Evolutionary conservation across 352 stramenopile genomes (phyloP).

Genomic region (Peronospora belbahrii): DNA sequence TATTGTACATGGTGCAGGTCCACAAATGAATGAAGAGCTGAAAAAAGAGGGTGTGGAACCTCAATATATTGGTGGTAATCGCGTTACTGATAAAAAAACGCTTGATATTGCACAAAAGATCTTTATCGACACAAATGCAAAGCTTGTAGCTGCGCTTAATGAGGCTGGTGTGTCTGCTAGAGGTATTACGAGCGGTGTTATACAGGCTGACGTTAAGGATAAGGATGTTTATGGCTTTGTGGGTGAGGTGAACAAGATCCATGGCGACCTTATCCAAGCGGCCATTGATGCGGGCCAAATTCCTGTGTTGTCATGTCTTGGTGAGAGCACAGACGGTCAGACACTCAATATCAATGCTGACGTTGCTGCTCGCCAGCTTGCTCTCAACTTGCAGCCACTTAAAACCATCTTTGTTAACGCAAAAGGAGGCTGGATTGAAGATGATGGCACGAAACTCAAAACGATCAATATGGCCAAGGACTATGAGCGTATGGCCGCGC

Average conservation of each 20-base stretch:
- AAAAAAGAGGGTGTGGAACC: conserved; percentile 71
- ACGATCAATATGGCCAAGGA: conserved; percentile 76
- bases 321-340: conserved; percentile 61
- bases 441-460: conserved; percentile 78
- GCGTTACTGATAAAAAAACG: conserved; percentile 82
- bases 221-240: conserved; percentile 81
- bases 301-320: conserved; percentile 79
- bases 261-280: conserved; percentile 55
- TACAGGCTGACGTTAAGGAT: conserved; percentile 76
- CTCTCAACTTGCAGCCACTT: conserved; percentile 71
- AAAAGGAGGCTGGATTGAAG: conserved; percentile 85
- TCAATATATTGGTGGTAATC: conserved; percentile 82
- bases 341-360: conserved; percentile 88
- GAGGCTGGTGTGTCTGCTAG: conserved; percentile 51
- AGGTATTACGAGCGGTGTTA: conserved; percentile 84
- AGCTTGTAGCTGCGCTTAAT: conserved; percentile 69
- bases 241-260: conserved; percentile 74
- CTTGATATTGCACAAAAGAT: conserved; percentile 82
- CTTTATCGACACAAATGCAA: conserved; percentile 78
- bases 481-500: conserved; percentile 65
- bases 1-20: conserved; percentile 81
- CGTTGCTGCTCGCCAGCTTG: conserved; percentile 72
- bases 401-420: conserved; percentile 88
- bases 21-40: conserved; percentile 87
- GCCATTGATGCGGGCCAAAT: conserved; percentile 67